Evolutionary conservation across 768 basidiomycete species (phyloP), one percentile per base, ranked within the genome.

Genomic region (Trametes elegans): DNA sequence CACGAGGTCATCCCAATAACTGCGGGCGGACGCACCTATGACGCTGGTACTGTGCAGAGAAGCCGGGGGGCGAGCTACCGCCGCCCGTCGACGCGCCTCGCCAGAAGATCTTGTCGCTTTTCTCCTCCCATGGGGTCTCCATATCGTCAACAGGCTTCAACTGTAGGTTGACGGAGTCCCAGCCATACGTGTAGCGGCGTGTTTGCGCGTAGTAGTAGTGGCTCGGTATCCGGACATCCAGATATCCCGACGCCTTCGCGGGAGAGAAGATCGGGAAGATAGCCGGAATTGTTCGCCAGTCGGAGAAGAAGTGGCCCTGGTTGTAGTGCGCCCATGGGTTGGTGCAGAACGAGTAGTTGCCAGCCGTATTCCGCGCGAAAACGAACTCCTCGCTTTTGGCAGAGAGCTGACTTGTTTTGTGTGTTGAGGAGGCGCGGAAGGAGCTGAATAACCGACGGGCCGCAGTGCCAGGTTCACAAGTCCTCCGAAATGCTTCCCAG

Each of bases 301-400:
- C 96, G 16, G 91, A 92, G 80, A 97, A 98, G 71, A 97, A 98
- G 71, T 93, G 94, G 10, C 95, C 94, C 67, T 98, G 97, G 26
- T 80, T 79, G 65, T 89, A 85, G 61, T 88, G 93, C 18, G 88
- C 85, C 73, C 90, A 88, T 0, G 96, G 93, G 29, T 82, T 75
- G 28, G 73, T 65, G 71, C 97, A 99, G 66, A 89, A 94, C 65
- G 95, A 85, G 58, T 83, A 78, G 5, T 76, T 74, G 47, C 82
- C 76, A n/a, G 90, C 84, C 9, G 85, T 84, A 2, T 71, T 71
- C 26, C 72, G 60, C 11, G 75, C 74, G 68, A 98, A 98, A 0
- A 68, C 63, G 64, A 93, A 88, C 55, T 88, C 84, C 21, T 77
- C 69, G 70, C 35, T 68, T 68, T 58, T 57, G 58, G 55, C 66